Evolutionary conservation across 768 basidiomycete genomes (phyloP).

Genomic region (Exidia glandulosa): DNA sequence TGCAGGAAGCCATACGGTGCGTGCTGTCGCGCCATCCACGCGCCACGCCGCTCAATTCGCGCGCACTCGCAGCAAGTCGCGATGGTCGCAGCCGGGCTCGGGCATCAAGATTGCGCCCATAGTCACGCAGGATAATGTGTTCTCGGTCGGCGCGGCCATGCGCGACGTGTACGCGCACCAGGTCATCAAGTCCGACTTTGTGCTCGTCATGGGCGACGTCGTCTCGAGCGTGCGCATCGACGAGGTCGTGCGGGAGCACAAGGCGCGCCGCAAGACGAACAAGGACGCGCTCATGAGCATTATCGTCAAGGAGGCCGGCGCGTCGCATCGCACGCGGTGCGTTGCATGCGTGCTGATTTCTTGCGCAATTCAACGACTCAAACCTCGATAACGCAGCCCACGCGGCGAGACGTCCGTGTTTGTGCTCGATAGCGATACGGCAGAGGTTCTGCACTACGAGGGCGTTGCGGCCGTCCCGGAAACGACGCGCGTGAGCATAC

Average conservation of each 20-base stretch:
- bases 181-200: conserved; percentile 81
- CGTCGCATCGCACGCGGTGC: conserved; percentile 60
- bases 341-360: conserved; percentile 12
- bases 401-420: conserved; percentile 67
- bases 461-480: conserved; percentile 60
- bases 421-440: conserved; percentile 63
- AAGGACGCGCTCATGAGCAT: conserved; percentile 97
- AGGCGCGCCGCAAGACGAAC: conserved; percentile 72
- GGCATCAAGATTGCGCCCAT: conserved; percentile 79
- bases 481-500: conserved; percentile 49
- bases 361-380: background rate
- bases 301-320: conserved; percentile 74
- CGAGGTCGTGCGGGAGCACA: conserved; percentile 81
- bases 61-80: conserved; percentile 47
- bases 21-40: conserved; percentile 14
- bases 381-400: conserved; percentile 32
- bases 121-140: conserved; percentile 75
- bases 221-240: conserved; percentile 89
- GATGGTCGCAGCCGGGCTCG: conserved; percentile 72
- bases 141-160: conserved; percentile 85
- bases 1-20: conserved; percentile 77
- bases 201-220: conserved; percentile 84
- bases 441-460: conserved; percentile 79
- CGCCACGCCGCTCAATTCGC: conserved; percentile 1
- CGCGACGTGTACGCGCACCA: conserved; percentile 89